A percentile compares a stretch with the other conserved stretches of the same genome.
Evolutionary conservation across 2,329 filamentous ascomycete genomes (phyloP).

Genomic region (Fusarium sp.): DNA sequence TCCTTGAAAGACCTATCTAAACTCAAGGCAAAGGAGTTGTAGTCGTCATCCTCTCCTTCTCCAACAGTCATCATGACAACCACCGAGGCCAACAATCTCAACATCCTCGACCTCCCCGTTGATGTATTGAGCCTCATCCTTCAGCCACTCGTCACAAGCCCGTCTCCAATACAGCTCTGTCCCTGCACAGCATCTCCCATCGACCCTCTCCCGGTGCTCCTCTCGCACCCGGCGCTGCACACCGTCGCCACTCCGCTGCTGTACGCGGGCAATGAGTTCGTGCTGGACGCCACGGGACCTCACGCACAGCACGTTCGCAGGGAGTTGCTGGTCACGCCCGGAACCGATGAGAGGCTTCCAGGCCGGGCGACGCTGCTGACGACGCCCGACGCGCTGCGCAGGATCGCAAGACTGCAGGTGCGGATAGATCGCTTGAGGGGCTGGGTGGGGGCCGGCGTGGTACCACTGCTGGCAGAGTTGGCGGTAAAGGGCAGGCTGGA

Average conservation of each 20-base stretch:
- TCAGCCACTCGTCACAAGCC: conserved; percentile 48
- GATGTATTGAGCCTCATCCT: conserved; percentile 54
- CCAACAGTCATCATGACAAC: conserved; percentile 26
- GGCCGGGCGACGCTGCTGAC: conserved; percentile 41
- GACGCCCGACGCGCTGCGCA: conserved; percentile 44
- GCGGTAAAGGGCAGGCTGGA: conserved; percentile 51
- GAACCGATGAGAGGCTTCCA: conserved; percentile 32
- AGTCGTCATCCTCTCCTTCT: conserved; percentile 4
- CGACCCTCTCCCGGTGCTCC: conserved; percentile 50
- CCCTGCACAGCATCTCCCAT: conserved; percentile 46
- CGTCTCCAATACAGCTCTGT: conserved; percentile 47
- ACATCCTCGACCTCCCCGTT: conserved; percentile 54
- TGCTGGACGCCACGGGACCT: conserved; percentile 48
- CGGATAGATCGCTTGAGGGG: conserved; percentile 51
- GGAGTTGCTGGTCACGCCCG: conserved; percentile 39
- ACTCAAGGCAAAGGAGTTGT: neutral
- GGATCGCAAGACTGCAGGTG: conserved; percentile 49
- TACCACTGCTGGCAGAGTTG: conserved; percentile 53
- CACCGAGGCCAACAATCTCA: conserved; percentile 33
- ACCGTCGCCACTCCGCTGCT: conserved; percentile 52
- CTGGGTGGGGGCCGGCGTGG: conserved; percentile 51
- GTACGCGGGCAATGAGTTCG: conserved; percentile 52
- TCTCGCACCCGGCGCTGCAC: conserved; percentile 53
- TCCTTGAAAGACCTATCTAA: neutral
- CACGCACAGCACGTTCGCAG: conserved; percentile 50